A percentile compares a stretch with the other conserved stretches of the same genome.
Conservation (phyloP, 2,329 filamentous ascomycete genomes). For the Neopestalotiopsis sp. region DNA sequence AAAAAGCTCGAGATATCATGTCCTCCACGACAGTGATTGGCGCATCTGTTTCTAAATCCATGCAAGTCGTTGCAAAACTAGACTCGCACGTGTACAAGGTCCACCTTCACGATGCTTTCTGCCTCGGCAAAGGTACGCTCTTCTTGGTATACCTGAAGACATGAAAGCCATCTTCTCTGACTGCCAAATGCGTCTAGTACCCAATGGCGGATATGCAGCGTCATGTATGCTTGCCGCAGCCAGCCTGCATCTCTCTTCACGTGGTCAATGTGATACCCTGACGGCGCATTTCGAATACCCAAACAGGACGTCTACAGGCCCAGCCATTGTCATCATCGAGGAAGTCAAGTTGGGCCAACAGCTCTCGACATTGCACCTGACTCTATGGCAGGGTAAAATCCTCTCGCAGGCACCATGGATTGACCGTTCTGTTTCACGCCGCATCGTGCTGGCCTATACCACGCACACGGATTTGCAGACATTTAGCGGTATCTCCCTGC, state of each 20-base stretch:
- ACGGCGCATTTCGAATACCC: not conserved
- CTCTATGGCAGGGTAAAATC: constrained; percentile 29
- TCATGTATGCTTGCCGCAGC: not conserved
- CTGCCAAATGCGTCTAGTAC: not conserved
- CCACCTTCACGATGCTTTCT: not conserved
- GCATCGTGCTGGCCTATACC: not conserved
- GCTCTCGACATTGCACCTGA: constrained; percentile 23
- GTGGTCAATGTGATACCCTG: not conserved
- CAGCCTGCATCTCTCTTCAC: not conserved
- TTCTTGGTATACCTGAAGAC: too few relatives aligned
- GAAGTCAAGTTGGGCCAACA: constrained; percentile 3
- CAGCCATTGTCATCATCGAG: not conserved
- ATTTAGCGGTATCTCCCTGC: not conserved
- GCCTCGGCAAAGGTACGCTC: not conserved
- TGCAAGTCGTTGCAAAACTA: not conserved
- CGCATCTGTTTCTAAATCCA: not conserved
- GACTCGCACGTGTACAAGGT: constrained; percentile 3
- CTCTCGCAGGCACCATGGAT: constrained; percentile 10
- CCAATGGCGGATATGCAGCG: not conserved
- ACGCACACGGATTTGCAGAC: not conserved
- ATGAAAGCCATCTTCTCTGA: not conserved
- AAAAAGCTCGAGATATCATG: too few relatives aligned
- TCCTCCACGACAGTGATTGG: too few relatives aligned
- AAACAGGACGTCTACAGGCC: not conserved
- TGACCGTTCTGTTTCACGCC: not conserved